These are phyloP conservation scores for Setomelanomma holmii DNA, from an alignment of 2,329 filamentous ascomycete genomes.

Conservation along the genomic window DNA sequence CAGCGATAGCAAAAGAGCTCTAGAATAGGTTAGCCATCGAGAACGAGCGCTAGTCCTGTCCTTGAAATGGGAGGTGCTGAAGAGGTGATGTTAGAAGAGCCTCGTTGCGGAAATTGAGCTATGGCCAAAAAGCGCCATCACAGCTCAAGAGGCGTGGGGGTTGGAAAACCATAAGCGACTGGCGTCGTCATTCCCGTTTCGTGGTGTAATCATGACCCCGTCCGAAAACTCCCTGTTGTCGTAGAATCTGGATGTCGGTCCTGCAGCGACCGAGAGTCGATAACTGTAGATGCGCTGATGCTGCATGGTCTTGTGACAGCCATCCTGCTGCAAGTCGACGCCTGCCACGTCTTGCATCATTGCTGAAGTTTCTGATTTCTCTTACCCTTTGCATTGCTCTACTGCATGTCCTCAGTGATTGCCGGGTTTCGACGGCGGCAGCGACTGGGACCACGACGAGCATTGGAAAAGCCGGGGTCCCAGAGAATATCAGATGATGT, in stretches of 20 bases:
- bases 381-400: conserved; percentile 31
- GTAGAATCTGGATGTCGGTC: conserved; percentile 5
- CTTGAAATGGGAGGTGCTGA: background rate
- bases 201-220: conserved; percentile 17
- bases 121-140: conserved; percentile 25
- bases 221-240: conserved; percentile 6
- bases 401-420: conserved; percentile 22
- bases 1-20: background rate
- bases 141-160: conserved; percentile 34
- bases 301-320: conserved; percentile 35
- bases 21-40: background rate
- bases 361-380: conserved; percentile 19
- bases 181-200: conserved; percentile 15
- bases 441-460: conserved; percentile 42
- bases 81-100: conserved; percentile 21
- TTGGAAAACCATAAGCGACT: conserved; percentile 7
- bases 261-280: conserved; percentile 14
- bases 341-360: conserved; percentile 45
- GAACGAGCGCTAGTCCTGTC: background rate
- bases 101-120: conserved; percentile 21
- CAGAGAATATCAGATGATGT: conserved; percentile 47
- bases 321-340: conserved; percentile 13
- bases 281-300: conserved; percentile 30
- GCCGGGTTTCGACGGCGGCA: conserved; percentile 13
- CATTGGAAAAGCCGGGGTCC: conserved; percentile 23